Conservation (phyloP, 1,284 basidiomycete species). For the Melampsora abietis-canadensis region DNA sequence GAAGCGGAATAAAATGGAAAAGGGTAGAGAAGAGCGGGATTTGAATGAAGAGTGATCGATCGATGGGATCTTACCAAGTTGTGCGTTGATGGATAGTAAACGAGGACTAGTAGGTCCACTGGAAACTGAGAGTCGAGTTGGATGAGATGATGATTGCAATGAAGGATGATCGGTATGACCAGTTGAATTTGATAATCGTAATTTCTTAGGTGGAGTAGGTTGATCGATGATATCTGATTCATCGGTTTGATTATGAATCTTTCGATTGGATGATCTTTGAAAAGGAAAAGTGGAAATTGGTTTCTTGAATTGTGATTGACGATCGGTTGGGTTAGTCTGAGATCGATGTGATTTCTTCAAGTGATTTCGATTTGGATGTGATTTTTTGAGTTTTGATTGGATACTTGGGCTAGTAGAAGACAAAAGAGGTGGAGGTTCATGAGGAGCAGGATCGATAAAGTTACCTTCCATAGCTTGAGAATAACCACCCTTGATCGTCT, state of each 20-base stretch:
- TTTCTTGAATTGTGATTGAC: not conserved
- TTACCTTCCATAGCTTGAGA: not conserved
- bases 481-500: slow-evolving; percentile 24
- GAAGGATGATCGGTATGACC: not conserved
- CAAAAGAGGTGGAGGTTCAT: not conserved
- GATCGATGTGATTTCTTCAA: not conserved
- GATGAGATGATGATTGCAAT: not conserved
- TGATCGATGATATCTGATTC: slow-evolving; percentile 12
- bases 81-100: not conserved
- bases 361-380: not conserved
- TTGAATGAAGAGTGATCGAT: slow-evolving; percentile 3
- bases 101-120: not conserved
- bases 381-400: not conserved
- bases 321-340: not conserved
- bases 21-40: not conserved
- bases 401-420: not conserved
- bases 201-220: slow-evolving; percentile 32
- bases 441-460: not conserved
- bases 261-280: not conserved
- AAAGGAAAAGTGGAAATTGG: slow-evolving; percentile 1
- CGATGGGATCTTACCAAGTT: slow-evolving; percentile 6
- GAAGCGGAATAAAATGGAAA: not conserved
- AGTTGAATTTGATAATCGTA: slow-evolving; percentile 5
- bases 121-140: not conserved
- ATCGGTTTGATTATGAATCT: not conserved